These are phyloP conservation scores for Orobanche coerulescens DNA, from an alignment of 257 asterid species.

Conservation along the genomic window DNA sequence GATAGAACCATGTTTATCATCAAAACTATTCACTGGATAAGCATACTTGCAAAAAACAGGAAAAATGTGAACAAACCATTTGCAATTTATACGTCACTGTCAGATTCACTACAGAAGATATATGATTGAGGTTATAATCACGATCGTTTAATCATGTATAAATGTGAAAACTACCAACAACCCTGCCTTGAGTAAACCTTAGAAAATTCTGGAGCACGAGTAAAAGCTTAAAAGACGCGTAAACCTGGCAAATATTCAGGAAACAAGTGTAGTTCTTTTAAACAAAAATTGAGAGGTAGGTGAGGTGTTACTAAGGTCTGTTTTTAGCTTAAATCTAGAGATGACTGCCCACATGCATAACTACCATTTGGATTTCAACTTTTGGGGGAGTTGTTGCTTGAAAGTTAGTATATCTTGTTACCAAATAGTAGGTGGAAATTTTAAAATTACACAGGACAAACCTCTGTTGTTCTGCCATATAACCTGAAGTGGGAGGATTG, in stretches of 20 bases:
- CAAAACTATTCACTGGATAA: not conserved
- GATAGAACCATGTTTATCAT: slow-evolving; percentile 6
- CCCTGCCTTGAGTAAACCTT: not conserved
- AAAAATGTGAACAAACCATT: not conserved
- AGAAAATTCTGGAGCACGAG: not conserved
- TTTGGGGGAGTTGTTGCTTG: not conserved
- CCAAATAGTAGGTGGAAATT: not conserved
- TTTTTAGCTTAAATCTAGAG: not conserved
- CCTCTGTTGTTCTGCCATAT: slow-evolving; percentile 66
- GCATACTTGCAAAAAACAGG: not conserved
- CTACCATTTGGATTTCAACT: not conserved
- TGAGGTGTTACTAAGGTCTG: not conserved
- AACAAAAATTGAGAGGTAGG: not conserved
- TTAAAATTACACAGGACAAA: slow-evolving; percentile 23
- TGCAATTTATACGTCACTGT: not conserved
- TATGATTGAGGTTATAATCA: not conserved
- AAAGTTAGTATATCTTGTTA: not conserved
- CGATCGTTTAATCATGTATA: not conserved
- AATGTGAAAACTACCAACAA: not conserved
- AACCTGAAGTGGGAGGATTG: slow-evolving; percentile 47
- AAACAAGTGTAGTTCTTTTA: not conserved
- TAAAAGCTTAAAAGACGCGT: not conserved
- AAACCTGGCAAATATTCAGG: not conserved
- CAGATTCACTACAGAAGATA: not conserved
- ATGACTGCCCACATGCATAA: not conserved